Conservation (phyloP, 176 grass and related monocot genomes). For the Hordeum vulgare region DNA sequence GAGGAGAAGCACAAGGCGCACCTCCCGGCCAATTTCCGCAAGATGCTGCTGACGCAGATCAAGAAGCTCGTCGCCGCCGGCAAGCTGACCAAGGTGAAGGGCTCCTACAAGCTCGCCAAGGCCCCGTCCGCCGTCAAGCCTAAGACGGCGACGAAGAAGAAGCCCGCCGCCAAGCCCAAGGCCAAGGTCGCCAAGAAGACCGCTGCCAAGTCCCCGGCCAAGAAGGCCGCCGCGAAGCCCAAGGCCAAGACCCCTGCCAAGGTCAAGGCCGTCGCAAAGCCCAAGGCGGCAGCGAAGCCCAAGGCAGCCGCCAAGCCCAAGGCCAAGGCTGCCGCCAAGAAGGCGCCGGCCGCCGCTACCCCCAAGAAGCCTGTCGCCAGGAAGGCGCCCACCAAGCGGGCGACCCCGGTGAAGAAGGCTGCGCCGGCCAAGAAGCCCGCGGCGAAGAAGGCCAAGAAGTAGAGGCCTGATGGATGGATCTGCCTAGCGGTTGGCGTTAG, state of each 20-base stretch:
- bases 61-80: constrained; percentile 54
- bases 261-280: neutral
- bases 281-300: neutral
- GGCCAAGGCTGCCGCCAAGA: neutral
- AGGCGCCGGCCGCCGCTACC: neutral
- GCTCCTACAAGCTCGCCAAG: constrained; percentile 61
- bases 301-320: constrained; percentile 2
- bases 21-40: constrained; percentile 58
- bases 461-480: neutral
- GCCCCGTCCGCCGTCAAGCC: neutral
- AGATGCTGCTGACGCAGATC: constrained; percentile 33
- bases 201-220: neutral
- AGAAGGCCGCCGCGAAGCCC: neutral
- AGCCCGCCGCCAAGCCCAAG: neutral
- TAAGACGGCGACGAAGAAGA: neutral
- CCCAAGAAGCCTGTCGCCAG: neutral
- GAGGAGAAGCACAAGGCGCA: constrained; percentile 59
- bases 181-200: neutral
- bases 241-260: neutral
- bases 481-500: neutral
- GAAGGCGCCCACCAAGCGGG: neutral
- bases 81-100: constrained; percentile 67
- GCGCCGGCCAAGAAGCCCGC: neutral
- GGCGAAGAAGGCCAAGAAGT: constrained; percentile 56
- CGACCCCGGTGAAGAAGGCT: neutral